Conservation (phyloP, 805 yeast genomes). For the Metschnikowia cerradonensis region DNA sequence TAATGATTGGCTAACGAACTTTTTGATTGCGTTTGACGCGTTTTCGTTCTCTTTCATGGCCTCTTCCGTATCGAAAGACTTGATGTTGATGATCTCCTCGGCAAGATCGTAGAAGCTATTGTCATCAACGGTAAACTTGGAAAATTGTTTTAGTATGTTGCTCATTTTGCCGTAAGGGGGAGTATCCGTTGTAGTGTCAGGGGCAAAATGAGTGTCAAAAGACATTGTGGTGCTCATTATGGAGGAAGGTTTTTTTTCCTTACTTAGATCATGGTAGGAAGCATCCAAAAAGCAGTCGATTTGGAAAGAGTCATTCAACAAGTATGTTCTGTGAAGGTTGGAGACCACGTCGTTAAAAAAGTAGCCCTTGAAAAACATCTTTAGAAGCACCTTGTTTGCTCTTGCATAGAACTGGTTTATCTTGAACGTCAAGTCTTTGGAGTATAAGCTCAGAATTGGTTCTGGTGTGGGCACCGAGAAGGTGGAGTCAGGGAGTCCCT, state of each 20-base stretch:
- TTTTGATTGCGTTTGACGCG: conserved; percentile 14
- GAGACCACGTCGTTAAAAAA: conserved; percentile 45
- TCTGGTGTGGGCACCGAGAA: conserved; percentile 7
- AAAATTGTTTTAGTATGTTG: conserved; percentile 9
- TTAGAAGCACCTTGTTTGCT: conserved; percentile 61
- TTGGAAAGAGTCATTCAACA: conserved; percentile 49
- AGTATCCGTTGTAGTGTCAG: background rate
- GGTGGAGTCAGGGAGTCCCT: conserved; percentile 23
- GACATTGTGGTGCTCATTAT: conserved; percentile 12
- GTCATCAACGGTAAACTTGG: conserved; percentile 39
- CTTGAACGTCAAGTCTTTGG: conserved; percentile 48
- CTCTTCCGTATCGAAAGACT: conserved; percentile 52
- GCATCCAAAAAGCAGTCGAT: conserved; percentile 51
- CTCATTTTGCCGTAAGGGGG: background rate
- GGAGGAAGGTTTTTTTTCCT: conserved; percentile 32
- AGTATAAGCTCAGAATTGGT: conserved; percentile 29
- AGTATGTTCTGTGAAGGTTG: conserved; percentile 53
- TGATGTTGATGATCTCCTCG: conserved; percentile 48
- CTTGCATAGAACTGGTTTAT: conserved; percentile 59
- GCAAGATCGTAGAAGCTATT: conserved; percentile 43
- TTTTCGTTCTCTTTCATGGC: conserved; percentile 28
- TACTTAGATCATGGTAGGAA: conserved; percentile 51
- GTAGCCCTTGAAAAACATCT: conserved; percentile 59
- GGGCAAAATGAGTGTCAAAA: conserved; percentile 9
- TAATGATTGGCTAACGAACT: conserved; percentile 15